Conservation (phyloP, 352 stramenopile genomes). For the Pythium dissimile region DNA sequence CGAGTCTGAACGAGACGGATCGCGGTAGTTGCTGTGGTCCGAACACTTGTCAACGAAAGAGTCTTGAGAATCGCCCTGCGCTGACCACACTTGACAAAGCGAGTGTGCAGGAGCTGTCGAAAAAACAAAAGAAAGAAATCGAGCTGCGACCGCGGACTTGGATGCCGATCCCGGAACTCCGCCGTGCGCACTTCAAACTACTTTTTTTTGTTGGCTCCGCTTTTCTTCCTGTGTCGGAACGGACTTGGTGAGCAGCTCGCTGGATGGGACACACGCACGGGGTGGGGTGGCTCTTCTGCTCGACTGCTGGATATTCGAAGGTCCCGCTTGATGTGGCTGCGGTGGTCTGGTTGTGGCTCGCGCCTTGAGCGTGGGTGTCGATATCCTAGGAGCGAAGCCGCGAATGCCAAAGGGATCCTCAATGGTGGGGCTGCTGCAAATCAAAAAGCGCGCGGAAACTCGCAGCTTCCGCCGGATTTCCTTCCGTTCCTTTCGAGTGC, state of each 20-base stretch:
- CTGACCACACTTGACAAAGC: no score
- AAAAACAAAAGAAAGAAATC: slow-evolving; percentile 8
- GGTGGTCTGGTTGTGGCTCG: slow-evolving; percentile 10
- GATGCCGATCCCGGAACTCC: background rate
- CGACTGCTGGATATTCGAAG: background rate
- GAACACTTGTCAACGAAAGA: slow-evolving; percentile 2
- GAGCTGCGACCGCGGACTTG: background rate
- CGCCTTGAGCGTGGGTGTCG: background rate
- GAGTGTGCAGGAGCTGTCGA: no score
- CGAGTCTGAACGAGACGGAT: slow-evolving; percentile 3
- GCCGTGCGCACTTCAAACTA: slow-evolving; percentile 4
- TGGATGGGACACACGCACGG: background rate
- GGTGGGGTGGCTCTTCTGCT: slow-evolving; percentile 12
- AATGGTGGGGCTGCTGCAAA: background rate
- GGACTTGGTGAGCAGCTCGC: background rate
- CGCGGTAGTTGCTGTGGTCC: background rate
- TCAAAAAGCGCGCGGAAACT: slow-evolving; percentile 15
- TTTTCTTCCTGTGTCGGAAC: background rate
- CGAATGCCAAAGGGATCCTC: background rate
- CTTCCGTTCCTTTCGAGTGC: slow-evolving; percentile 25
- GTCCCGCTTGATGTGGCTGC: background rate
- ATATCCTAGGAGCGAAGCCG: background rate
- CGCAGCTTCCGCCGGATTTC: slow-evolving; percentile 1
- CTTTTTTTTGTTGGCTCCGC: slow-evolving; percentile 2
- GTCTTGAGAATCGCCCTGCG: slow-evolving; percentile 4